Evolutionary conservation across 129 eudicot species (phyloP).

Genomic region (Artemisia tridentata): DNA sequence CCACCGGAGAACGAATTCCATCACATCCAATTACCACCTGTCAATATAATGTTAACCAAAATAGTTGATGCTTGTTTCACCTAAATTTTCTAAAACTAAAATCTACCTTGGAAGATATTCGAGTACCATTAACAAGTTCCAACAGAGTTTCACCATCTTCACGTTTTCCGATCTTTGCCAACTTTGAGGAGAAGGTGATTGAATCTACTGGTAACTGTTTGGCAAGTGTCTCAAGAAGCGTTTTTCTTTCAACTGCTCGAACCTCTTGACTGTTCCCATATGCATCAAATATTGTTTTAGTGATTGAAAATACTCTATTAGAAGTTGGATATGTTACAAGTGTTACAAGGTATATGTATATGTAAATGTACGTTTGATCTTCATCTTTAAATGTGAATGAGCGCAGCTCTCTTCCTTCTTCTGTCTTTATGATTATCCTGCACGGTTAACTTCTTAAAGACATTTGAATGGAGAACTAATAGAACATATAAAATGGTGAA

Average conservation of each 20-base stretch:
- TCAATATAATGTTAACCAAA: slow-evolving; percentile 16
- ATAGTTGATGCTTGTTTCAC: background rate
- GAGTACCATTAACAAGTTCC: slow-evolving; percentile 54
- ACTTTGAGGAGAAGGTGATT: slow-evolving; percentile 67
- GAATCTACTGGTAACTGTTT: slow-evolving; percentile 59
- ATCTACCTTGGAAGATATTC: slow-evolving; percentile 70
- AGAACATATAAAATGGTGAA: background rate
- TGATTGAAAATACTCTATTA: slow-evolving; percentile 5
- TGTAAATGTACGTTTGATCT: slow-evolving; percentile 45
- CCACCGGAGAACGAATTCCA: slow-evolving; percentile 80
- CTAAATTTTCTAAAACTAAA: background rate
- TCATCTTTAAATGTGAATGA: slow-evolving; percentile 81
- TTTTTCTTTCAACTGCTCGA: slow-evolving; percentile 84
- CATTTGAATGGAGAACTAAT: background rate
- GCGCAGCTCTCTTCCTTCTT: slow-evolving; percentile 73
- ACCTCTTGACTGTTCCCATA: slow-evolving; percentile 77
- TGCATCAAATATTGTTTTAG: slow-evolving; percentile 14
- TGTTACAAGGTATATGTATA: slow-evolving; percentile 15
- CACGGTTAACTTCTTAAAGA: slow-evolving; percentile 44
- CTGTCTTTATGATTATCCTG: slow-evolving; percentile 82
- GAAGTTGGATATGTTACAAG: slow-evolving; percentile 11
- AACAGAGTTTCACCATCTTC: slow-evolving; percentile 51
- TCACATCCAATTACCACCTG: slow-evolving; percentile 94
- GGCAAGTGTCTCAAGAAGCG: slow-evolving; percentile 72
- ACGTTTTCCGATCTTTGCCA: slow-evolving; percentile 44